Evolutionary conservation across 2,329 filamentous ascomycete species (phyloP).

Genomic region (Cytospora paraplurivora): DNA sequence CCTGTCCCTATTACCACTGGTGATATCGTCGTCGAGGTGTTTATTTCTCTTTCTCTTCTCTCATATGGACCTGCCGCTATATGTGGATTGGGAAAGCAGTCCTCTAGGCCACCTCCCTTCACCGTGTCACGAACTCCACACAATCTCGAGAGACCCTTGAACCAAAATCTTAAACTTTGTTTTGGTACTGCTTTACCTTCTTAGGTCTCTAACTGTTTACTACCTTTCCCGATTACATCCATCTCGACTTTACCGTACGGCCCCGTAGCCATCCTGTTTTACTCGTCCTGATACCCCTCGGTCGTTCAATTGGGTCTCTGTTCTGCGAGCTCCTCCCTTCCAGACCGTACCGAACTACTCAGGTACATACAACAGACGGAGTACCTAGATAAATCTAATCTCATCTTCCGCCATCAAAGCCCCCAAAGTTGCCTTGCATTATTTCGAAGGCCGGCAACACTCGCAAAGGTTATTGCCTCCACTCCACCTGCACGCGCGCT

Average conservation of each 20-base stretch:
- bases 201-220: constrained; percentile 20
- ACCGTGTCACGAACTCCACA: too few species aligned
- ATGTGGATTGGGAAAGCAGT: background rate
- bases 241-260: constrained; percentile 6
- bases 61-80: background rate
- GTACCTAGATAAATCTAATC: constrained; percentile 5
- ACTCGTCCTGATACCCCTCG: background rate
- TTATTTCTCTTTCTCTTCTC: background rate
- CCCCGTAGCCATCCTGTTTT: constrained; percentile 11
- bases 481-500: constrained; percentile 15
- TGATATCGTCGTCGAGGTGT: background rate
- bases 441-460: constrained; percentile 3
- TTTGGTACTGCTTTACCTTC: constrained; percentile 10
- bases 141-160: background rate
- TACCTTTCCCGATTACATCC: constrained; percentile 16
- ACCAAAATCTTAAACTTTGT: background rate
- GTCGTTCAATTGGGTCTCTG: background rate
- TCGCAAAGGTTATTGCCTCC: constrained; percentile 18
- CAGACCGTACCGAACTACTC: constrained; percentile 3
- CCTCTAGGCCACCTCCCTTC: background rate
- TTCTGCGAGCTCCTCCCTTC: constrained; percentile 9
- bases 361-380: too few species aligned
- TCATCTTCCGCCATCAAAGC: constrained; percentile 2
- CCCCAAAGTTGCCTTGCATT: constrained; percentile 23
- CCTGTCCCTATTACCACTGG: background rate